Evolutionary conservation across 2,329 filamentous ascomycete species (phyloP), one percentile per base, ranked within the genome.

Genomic region (Verticillium tricorpus): DNA sequence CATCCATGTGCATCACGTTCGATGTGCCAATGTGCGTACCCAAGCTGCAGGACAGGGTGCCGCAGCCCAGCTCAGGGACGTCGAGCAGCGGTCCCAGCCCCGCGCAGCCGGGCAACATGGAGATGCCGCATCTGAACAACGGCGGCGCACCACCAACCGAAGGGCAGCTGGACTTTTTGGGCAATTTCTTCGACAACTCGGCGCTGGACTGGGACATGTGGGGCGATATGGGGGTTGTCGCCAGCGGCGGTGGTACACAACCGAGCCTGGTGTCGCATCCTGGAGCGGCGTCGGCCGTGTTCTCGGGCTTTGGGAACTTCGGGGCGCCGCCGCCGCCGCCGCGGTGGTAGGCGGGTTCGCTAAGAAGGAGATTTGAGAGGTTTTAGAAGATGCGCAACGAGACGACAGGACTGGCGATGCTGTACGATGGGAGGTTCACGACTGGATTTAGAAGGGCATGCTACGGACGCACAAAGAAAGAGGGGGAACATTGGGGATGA

Each of bases 151-250:
- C 57, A 7, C 19, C n/a, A 8, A 25, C 45, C 9, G 72, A 76
- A 50, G 63, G 67, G 22, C 59, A 60, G 45, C 66, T 82, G n/a
- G 79, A 82, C 56, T 76, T 81, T 37, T 63, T 83, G 50, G 74
- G 75, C 17, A 74, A 75, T 0, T 80, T 79, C 60, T 65, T 82
- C 19, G 80, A 83, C 63, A 70, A 77, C 6, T 73, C 74, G 11
- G 67, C 71, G 3, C 67, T 82, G 17, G 79, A 81, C 57, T 81
- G 80, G 76, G 80, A 82, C 60, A 74, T 82, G 69, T 80, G 78
- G 71, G 69, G 70, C 5, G 71, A 66, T 40, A 52, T 66, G 56
- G 63, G 63, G 17, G 45, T 52, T 52, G 45, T 25, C 3, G 25
- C 54, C 14, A 11, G 17, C 28, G 54, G 34, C 31, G 9, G 63